Base-by-base conservation (phyloP, 2,329 filamentous ascomycete genomes). In the Pyrenophora teres region DNA sequence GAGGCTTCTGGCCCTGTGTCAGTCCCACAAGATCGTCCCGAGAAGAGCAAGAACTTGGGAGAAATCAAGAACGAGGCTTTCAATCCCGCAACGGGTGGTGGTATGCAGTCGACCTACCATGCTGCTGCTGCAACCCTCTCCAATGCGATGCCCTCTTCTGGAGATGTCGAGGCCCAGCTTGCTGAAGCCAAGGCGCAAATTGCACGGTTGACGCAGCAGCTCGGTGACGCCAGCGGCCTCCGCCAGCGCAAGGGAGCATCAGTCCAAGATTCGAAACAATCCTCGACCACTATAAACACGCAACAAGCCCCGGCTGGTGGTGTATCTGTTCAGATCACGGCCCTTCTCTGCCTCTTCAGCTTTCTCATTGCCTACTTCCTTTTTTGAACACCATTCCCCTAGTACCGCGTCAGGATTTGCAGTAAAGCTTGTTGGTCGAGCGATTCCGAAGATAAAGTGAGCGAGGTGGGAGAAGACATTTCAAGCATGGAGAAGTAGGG, bases 291-390 rank as follows among this genome's bases (percentile, higher is more conserved):
- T 78, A 56, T 80, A 78, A 70, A 81, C 77, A 62, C 76, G 38
- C 73, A 76, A 47, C 74, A 83, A 74, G 72, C 86, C 76, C 61
- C 77, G 36, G 74, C 78, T 16, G 86, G 92, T 64, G 93, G 94
- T 18, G 93, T 99, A 3, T 87, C 94, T 0, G 85, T 99, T 42
- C 88, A 93, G 73, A 84, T 93, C 57, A 90, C 90, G 38, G 93
- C 94, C 18, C 80, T 85, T 18, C 79, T 99, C 37, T 97, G 92
- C 72, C 80, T 99, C 66, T 67, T 96, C 59, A 92, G 90, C 80
- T 99, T 99, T 79, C 77, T 99, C 70, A 83, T 97, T 64, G 94
- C 92, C 48, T 99, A 97, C 77, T 85, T 97, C 75, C 92, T 99
- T 80, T 99, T 99, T 77, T 99, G 86, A 81, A 56, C 52, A 51